These are phyloP conservation scores for Syncephalis plumigaleata DNA, from an alignment of 371 early-diverging fungal genomes.

Conservation along the genomic window DNA sequence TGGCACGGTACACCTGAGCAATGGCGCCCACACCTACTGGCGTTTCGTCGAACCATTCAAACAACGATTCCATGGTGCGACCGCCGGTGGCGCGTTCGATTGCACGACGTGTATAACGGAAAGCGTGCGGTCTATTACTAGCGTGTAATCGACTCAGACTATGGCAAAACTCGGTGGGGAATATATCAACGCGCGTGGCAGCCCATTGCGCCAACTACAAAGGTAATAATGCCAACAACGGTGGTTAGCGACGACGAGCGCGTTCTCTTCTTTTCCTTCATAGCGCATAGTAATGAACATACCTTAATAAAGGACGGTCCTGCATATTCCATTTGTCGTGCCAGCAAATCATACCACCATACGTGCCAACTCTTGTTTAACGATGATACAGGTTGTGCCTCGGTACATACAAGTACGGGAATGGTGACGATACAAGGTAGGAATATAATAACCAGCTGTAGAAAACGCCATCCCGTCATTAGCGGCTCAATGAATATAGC, in stretches of 20 bases:
- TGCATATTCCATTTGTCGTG: constrained; percentile 59
- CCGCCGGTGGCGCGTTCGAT: constrained; percentile 45
- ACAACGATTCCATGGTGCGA: constrained; percentile 43
- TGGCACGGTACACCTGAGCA: constrained; percentile 62
- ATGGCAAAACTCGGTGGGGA: constrained; percentile 57
- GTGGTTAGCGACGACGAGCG: background rate
- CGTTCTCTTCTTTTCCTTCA: background rate
- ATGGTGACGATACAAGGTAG: no score
- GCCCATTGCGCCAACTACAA: constrained; percentile 88
- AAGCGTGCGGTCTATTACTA: constrained; percentile 58
- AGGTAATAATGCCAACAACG: background rate
- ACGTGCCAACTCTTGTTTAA: constrained; percentile 6
- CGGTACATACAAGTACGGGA: no score
- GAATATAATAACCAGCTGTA: no score
- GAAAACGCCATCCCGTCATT: no score
- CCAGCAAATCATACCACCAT: constrained; percentile 72
- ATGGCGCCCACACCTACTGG: constrained; percentile 93
- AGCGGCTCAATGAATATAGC: no score
- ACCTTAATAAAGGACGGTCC: constrained; percentile 92
- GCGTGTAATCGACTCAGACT: constrained; percentile 71
- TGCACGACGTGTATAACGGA: constrained; percentile 35
- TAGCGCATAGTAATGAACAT: background rate
- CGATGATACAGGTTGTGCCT: no score
- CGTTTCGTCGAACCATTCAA: constrained; percentile 46
- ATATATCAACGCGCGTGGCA: constrained; percentile 80